Conservation (phyloP, 306 rosid species). For the Elaeagnus macrophylla region DNA sequence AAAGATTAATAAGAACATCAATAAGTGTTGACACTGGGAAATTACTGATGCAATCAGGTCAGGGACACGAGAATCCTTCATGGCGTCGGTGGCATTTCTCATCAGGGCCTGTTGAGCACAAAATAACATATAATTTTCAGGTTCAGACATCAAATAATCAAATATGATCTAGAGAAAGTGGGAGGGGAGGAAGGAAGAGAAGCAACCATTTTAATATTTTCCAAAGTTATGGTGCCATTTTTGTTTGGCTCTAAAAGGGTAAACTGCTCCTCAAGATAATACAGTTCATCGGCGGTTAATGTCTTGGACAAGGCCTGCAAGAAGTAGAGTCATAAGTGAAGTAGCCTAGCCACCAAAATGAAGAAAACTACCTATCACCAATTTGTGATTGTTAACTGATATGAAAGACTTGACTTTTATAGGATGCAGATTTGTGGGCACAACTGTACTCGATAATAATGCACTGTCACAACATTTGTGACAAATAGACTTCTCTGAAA, state of each 20-base stretch:
- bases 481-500: too few species aligned
- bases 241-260: slow-evolving; percentile 71
- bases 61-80: slow-evolving; percentile 79
- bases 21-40: slow-evolving; percentile 6
- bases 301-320: slow-evolving; percentile 92
- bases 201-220: slow-evolving; percentile 58
- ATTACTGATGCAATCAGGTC: slow-evolving; percentile 75
- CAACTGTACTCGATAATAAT: too few species aligned
- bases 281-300: slow-evolving; percentile 76
- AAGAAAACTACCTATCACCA: too few species aligned
- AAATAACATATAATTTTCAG: slow-evolving; percentile 12
- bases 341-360: neutral
- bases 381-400: too few species aligned
- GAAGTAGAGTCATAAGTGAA: slow-evolving; percentile 18
- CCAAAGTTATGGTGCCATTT: slow-evolving; percentile 71
- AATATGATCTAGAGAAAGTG: neutral
- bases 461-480: too few species aligned
- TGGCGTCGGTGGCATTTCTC: slow-evolving; percentile 82
- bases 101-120: slow-evolving; percentile 52
- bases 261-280: slow-evolving; percentile 82
- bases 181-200: slow-evolving; percentile 5
- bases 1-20: slow-evolving; percentile 1
- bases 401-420: too few species aligned
- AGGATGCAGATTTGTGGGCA: too few species aligned
- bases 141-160: slow-evolving; percentile 11